Conservation (phyloP, 352 stramenopile genomes). For the Phytophthora quininea region DNA sequence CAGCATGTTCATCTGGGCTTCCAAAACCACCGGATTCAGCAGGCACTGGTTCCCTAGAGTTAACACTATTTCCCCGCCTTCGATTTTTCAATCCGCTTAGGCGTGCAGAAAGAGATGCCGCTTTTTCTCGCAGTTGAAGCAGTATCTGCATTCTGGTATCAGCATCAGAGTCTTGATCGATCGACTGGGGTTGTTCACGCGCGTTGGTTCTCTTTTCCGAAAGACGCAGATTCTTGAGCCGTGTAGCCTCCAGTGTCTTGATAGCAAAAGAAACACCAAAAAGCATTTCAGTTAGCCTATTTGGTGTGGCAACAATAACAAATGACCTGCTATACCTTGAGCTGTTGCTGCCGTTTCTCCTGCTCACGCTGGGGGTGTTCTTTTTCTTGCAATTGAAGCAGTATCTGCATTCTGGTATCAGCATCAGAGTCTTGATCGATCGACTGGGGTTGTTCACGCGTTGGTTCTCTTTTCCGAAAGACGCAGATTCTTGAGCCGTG, state of each 20-base stretch:
- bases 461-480: conserved; percentile 19
- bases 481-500: conserved; percentile 35
- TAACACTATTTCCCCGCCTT: not conserved
- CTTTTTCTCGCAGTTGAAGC: conserved; percentile 31
- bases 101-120: conserved; percentile 22
- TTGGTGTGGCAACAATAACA: too few relatives aligned
- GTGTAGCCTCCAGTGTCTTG: conserved; percentile 35
- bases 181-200: conserved; percentile 3
- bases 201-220: conserved; percentile 16
- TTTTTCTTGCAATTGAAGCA: too few relatives aligned
- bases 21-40: too few relatives aligned
- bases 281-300: not conserved
- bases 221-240: conserved; percentile 34
- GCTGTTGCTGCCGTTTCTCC: conserved; percentile 46
- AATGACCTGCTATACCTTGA: conserved; percentile 38
- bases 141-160: conserved; percentile 33
- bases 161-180: not conserved
- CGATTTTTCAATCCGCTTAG: conserved; percentile 26
- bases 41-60: not conserved
- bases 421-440: too few relatives aligned
- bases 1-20: too few relatives aligned
- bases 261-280: not conserved
- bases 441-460: conserved; percentile 3
- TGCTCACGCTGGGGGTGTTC: conserved; percentile 45
- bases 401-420: too few relatives aligned